phyloP scores from a whole-genome alignment of 768 basidiomycete species.

The Boletales sp. region DNA sequence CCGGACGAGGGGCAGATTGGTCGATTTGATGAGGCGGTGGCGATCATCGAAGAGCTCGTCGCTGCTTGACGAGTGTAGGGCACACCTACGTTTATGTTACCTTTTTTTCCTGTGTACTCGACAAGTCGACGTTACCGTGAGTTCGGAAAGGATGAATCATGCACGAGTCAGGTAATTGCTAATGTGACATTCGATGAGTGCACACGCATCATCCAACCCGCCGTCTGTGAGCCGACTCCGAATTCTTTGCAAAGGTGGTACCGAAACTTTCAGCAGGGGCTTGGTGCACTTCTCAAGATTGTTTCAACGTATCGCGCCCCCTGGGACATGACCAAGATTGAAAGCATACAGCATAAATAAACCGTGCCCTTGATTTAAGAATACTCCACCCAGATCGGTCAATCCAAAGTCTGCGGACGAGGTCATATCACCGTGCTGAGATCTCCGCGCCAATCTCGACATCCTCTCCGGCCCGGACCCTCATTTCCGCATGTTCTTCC shows the following conservation, averaged over 20 bases:
- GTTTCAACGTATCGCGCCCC: too few species aligned
- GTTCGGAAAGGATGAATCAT: not conserved
- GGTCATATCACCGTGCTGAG: not conserved
- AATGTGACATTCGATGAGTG: too few species aligned
- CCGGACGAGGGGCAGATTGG: slow-evolving; percentile 58
- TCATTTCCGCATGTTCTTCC: not conserved
- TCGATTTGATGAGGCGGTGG: slow-evolving; percentile 68
- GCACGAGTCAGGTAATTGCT: not conserved
- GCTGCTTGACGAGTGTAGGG: not conserved
- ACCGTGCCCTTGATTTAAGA: not conserved
- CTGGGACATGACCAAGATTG: not conserved
- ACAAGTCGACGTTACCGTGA: too few species aligned
- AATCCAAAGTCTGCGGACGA: too few species aligned
- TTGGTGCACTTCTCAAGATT: too few species aligned
- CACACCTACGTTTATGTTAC: too few species aligned
- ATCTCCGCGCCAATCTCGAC: not conserved
- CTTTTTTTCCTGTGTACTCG: too few species aligned
- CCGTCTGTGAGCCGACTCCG: too few species aligned
- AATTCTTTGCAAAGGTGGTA: too few species aligned
- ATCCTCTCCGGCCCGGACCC: not conserved
- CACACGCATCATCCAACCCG: too few species aligned
- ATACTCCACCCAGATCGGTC: too few species aligned
- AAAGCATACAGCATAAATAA: not conserved
- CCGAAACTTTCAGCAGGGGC: too few species aligned
- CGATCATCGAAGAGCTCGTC: slow-evolving; percentile 54